Conservation (phyloP, 2,329 filamentous ascomycete genomes). For the Raffaelea ambrosiae region DNA sequence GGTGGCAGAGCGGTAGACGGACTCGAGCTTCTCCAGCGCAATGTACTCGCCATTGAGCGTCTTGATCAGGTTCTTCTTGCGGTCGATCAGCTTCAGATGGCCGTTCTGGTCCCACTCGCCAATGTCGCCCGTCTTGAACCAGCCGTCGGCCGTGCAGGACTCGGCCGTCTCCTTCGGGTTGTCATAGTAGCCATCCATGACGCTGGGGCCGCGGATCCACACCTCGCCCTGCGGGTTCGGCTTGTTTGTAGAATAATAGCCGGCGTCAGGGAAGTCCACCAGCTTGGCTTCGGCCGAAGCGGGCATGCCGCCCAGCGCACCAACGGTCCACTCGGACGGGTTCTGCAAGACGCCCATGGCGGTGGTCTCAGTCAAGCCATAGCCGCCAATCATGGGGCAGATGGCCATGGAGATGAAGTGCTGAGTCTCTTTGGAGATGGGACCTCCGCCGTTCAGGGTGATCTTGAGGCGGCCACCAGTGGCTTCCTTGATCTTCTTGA, state of each 20-base stretch:
- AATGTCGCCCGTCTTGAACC: constrained; percentile 85
- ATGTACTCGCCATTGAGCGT: constrained; percentile 77
- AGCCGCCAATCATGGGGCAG: constrained; percentile 81
- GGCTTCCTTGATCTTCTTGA: constrained; percentile 86
- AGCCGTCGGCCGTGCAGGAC: constrained; percentile 62
- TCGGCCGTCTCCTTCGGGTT: constrained; percentile 69
- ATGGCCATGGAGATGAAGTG: constrained; percentile 83
- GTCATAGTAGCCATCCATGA: constrained; percentile 67
- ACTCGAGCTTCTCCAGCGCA: constrained; percentile 63
- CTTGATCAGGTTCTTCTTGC: constrained; percentile 86
- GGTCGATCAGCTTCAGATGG: constrained; percentile 68
- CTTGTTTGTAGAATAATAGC: constrained; percentile 67
- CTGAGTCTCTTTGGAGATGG: constrained; percentile 76
- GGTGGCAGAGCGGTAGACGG: constrained; percentile 39
- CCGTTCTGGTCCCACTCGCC: constrained; percentile 68
- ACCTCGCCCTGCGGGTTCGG: constrained; percentile 77
- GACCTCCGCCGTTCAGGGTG: constrained; percentile 79
- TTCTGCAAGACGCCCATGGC: constrained; percentile 70
- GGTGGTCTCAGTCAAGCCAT: constrained; percentile 78
- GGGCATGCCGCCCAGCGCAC: constrained; percentile 65
- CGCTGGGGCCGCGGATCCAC: constrained; percentile 70
- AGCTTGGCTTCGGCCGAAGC: constrained; percentile 73
- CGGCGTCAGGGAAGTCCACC: constrained; percentile 76
- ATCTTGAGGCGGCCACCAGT: constrained; percentile 75
- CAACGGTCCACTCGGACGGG: constrained; percentile 68